Evolutionary conservation across 73 alveolate species (phyloP), one percentile per base, ranked within the genome.

Genomic region (Paramecium octaurelia): DNA sequence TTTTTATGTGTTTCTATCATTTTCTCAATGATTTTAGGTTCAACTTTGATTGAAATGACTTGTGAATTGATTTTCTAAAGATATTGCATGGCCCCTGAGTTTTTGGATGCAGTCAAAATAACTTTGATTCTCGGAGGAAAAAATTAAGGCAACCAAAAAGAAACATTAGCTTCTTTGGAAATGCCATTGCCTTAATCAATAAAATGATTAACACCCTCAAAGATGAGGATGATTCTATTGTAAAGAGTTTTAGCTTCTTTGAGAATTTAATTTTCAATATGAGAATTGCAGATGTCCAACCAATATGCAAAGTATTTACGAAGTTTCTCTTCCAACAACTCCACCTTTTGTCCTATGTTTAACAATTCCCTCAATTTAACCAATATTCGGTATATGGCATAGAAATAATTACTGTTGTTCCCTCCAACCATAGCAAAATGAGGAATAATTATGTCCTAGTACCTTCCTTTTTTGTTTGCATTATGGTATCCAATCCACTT

Each of bases 171-270:
- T 50, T 95, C 98, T 50, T 95, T 58, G n/a, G 92, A 42, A 0
- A 54, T 54, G 0, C 69, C 69, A 40, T 35, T 73, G 64, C 76
- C 64, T 35, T 88, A 69, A 48, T 95, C 97, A 20, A 88, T 71
- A 83, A 95, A 95, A 24, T 92, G 92, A 80, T 95, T 95, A 44
- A 92, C 69, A 14, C 98, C 98, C 38, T 95, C 98, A 21, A 95
- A 58, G 21, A 95, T 95, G 21, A 95, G 57, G 16, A 95, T 93
- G 24, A 95, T 80, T 86, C 84, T 69, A 34, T 89, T 83, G 31
- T 89, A 89, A 14, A 50, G 58, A 23, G 75, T 83, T 46, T 93
- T 93, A 38, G 92, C 85, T 20, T 86, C 94, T 31, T 93, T 76
- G 10, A 88, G 92, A 58, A 93, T 36, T 57, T 87, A 54, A 43